Conservation (phyloP, 192 early-diverging fungal genomes). For the Rhizophagus sp. region DNA sequence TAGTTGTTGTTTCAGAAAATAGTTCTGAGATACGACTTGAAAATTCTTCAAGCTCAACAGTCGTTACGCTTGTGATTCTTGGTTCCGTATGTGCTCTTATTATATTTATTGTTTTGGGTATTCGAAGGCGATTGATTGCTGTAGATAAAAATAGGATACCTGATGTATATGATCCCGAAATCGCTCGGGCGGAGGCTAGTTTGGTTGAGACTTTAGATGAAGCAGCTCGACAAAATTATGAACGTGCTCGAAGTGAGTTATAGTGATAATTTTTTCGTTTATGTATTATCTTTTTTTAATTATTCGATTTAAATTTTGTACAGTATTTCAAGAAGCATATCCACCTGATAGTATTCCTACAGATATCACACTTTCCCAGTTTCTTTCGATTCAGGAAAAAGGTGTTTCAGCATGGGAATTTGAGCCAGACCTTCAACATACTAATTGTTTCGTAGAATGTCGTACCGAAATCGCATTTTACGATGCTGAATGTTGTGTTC, state of each 20-base stretch:
- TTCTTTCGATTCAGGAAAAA: conserved; percentile 75
- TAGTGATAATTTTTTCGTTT: background rate
- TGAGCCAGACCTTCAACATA: conserved; percentile 59
- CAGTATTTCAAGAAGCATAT: conserved; percentile 70
- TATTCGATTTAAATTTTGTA: background rate
- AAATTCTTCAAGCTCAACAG: background rate
- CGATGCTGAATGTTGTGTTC: conserved; percentile 70
- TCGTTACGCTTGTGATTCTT: conserved; percentile 3
- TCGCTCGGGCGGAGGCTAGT: conserved; percentile 33
- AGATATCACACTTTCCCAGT: conserved; percentile 73
- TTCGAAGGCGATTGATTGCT: conserved; percentile 11
- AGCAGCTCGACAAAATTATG: conserved; percentile 48
- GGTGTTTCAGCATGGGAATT: conserved; percentile 85
- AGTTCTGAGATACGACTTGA: background rate
- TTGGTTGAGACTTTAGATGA: conserved; percentile 40
- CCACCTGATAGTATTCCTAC: conserved; percentile 77
- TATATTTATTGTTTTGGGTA: conserved; percentile 14
- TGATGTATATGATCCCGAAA: conserved; percentile 42
- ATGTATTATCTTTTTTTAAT: background rate
- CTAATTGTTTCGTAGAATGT: conserved; percentile 65
- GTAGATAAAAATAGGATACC: conserved; percentile 26
- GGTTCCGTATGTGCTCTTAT: background rate
- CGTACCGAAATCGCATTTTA: conserved; percentile 77
- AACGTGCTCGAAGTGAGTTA: conserved; percentile 43
- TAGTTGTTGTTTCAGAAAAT: background rate